Evolutionary conservation across 129 eudicot genomes (phyloP), one percentile per base, ranked within the genome.

Genomic region (Lactuca saligna): DNA sequence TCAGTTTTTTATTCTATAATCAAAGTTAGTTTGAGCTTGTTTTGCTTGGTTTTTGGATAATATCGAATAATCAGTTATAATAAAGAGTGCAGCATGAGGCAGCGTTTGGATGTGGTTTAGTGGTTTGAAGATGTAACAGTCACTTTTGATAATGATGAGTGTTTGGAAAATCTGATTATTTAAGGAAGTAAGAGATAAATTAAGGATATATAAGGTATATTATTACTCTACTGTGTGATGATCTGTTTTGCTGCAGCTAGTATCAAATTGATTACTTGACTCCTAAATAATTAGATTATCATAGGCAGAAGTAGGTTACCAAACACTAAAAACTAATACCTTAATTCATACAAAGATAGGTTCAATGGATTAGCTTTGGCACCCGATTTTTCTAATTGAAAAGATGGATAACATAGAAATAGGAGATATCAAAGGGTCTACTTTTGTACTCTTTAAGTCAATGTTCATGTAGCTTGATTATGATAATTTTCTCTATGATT

Each of bases 131-230:
- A 38, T 17, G 53, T 20, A 11, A 12, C 37, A 29, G 3, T 54
- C 72, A 67, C 61, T 67, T 57, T 4, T n/a, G 35, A 25, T 63
- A 14, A 10, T 41, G 68, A 11, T 63, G 7, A 13, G 59, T 66
- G 56, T 64, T 64, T 46, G 56, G 55, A 2, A 34, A 20, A 29
- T 32, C 9, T 12, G 61, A 20, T 37, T 13, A 17, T 49, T 4
- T 46, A 44, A 42, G 56, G 13, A 44, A 42, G 25, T 64, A 17
- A 44, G 5, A 44, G 3, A 64, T 20, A 12, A 44, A 49, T 11
- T 12, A 11, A 8, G 6, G 2, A 17, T 10, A 7, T 6, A 14
- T 46, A 5, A 38, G 34, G 4, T 15, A 11, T 11, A 17, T 46
- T 11, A 17, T 46, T 49, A 32, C 6, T 11, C 16, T 32, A 59